Evolutionary conservation across 2,329 filamentous ascomycete genomes (phyloP).

Genomic region (Fusarium lateritium): DNA sequence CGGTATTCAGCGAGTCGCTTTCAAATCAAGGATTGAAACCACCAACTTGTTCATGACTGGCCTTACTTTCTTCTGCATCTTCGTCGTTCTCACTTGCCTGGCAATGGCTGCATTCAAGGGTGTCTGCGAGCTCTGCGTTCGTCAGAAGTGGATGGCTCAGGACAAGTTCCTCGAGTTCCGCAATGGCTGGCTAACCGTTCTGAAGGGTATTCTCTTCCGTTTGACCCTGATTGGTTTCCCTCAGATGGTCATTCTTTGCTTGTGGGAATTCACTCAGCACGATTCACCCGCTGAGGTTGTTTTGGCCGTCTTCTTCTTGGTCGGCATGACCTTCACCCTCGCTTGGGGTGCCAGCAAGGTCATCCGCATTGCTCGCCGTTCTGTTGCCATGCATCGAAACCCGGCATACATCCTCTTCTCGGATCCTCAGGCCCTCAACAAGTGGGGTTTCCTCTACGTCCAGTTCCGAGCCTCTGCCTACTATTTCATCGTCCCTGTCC

Average conservation of each 20-base stretch:
- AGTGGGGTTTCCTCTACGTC: constrained; percentile 98
- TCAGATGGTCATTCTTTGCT: constrained; percentile 88
- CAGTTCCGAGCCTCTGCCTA: constrained; percentile 96
- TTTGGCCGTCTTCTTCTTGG: constrained; percentile 88
- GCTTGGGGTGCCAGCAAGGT: constrained; percentile 93
- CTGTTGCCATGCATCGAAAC: constrained; percentile 93
- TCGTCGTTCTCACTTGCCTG: constrained; percentile 81
- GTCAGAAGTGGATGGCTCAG: constrained; percentile 81
- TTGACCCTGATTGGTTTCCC: constrained; percentile 92
- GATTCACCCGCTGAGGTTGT: constrained; percentile 91
- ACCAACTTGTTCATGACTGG: constrained; percentile 96
- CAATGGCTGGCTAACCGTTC: constrained; percentile 91
- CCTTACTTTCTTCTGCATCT: constrained; percentile 88
- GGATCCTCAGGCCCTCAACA: constrained; percentile 93
- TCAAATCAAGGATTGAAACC: constrained; percentile 85
- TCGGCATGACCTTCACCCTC: constrained; percentile 83
- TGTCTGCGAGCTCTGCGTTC: constrained; percentile 81
- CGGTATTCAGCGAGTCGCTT: constrained; percentile 91
- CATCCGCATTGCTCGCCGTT: constrained; percentile 88
- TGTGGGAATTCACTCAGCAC: constrained; percentile 91
- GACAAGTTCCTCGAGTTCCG: constrained; percentile 95
- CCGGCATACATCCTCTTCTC: constrained; percentile 98
- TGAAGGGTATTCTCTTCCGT: constrained; percentile 95
- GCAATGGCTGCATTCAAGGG: constrained; percentile 85
- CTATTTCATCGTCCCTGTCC: constrained; percentile 89